These are phyloP conservation scores for Phytophthora sansomeana DNA, from an alignment of 352 stramenopile species.

Conservation along the genomic window DNA sequence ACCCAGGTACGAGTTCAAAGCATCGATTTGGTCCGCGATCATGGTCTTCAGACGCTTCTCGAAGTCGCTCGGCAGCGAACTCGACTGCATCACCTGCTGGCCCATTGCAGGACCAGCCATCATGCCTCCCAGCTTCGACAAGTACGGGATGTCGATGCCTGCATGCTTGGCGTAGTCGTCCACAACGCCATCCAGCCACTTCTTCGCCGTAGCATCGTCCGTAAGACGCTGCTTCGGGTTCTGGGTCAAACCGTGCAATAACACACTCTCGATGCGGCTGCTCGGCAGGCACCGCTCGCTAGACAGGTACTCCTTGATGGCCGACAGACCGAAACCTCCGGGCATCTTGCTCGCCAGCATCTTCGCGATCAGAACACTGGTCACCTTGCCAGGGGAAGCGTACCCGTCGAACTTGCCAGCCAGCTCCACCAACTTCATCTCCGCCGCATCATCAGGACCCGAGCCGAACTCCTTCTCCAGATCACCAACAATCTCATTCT, in stretches of 20 bases:
- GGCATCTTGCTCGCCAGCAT: conserved; percentile 84
- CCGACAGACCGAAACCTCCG: conserved; percentile 80
- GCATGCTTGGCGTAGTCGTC: conserved; percentile 78
- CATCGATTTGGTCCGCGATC: conserved; percentile 62
- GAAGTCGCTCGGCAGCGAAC: conserved; percentile 52
- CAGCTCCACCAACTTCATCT: conserved; percentile 80
- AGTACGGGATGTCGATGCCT: conserved; percentile 68
- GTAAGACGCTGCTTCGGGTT: conserved; percentile 76
- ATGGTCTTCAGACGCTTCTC: conserved; percentile 66
- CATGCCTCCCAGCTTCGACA: conserved; percentile 48
- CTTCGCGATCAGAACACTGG: conserved; percentile 79
- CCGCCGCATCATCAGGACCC: conserved; percentile 74
- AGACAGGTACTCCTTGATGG: conserved; percentile 78
- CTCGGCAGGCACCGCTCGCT: conserved; percentile 77
- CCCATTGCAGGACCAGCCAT: conserved; percentile 42
- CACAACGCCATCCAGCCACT: conserved; percentile 80
- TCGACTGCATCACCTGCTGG: conserved; percentile 39
- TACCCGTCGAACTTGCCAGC: conserved; percentile 77
- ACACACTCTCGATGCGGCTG: conserved; percentile 77
- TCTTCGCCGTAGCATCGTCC: conserved; percentile 71
- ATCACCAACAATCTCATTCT: too few species aligned
- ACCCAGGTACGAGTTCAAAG: conserved; percentile 58
- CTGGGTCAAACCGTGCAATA: conserved; percentile 77
- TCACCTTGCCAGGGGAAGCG: conserved; percentile 77
- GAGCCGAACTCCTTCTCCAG: too few species aligned